Evolutionary conservation across 495 filamentous ascomycete genomes (phyloP), one percentile per base, ranked within the genome.

Genomic region (Hypoxylon perforatum): DNA sequence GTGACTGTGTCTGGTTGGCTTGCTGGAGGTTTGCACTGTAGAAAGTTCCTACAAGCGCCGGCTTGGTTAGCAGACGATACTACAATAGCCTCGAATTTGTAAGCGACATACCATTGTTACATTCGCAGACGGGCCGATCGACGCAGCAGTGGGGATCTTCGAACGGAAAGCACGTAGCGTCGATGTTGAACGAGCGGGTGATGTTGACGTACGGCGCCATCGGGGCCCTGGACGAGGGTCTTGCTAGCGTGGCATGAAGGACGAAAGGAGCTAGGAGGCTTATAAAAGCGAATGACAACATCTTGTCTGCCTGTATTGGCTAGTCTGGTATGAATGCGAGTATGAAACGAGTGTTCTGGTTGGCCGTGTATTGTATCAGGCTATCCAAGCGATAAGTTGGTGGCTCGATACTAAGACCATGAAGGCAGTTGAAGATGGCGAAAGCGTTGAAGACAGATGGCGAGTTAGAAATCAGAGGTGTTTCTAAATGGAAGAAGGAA

Each of bases 131-230:
- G 7, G 52, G 44, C 3, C 17, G 10, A 22, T 51, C 36, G n/a
- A 73, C 46, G 36, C 70, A 73, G 39, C 70, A 73, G 19, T 60
- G 56, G 23, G 63, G 63, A 41, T 73, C 67, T 39, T 65, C 59
- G 55, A 73, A 73, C 9, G 70, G 70, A 12, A 71, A 30, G 36
- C 70, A 73, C 28, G 60, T 28, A 12, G 42, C 45, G 30, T 33
- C 21, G 23, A 9, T 36, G 6, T 56, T 25, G 30, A 61, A 60
- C 0, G 36, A 15, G 18, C 19, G 11, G 1, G 55, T 65, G 38
- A 48, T 28, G 21, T 65, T 65, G 25, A 38, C 9, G 46, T 53
- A 65, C 9, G 59, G 54, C 5, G 18, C 33, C 46, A 18, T 35
- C 3, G 54, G 14, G 11, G n/a, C 19, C 45, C 12, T 53, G 36